Conservation (phyloP, 116 monocot genomes). For the Cymodocea nodosa region DNA sequence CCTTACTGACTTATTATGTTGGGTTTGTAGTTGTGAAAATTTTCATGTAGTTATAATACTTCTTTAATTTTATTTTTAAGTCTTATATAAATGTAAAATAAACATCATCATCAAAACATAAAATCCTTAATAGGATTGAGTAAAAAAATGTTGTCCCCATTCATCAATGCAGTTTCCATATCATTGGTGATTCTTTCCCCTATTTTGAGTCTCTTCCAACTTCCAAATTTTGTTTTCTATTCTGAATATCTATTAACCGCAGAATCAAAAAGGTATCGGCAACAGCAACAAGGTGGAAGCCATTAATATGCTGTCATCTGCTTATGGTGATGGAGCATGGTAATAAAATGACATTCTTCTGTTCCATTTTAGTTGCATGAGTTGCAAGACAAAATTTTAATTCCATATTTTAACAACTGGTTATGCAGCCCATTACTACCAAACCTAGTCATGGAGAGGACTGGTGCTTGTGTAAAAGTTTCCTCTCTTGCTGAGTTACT, state of each 20-base stretch:
- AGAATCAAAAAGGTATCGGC: constrained; percentile 28
- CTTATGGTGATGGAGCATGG: constrained; percentile 55
- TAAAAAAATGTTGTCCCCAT: no score
- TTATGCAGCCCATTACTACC: constrained; percentile 49
- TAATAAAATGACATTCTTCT: constrained; percentile 14
- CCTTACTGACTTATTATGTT: no score
- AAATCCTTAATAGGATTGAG: no score
- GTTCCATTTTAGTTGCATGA: background rate
- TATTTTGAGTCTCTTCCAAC: no score
- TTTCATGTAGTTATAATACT: no score
- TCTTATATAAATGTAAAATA: no score
- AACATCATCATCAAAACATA: no score
- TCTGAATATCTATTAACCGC: background rate
- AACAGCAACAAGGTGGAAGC: constrained; percentile 37
- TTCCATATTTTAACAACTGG: constrained; percentile 1
- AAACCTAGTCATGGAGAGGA: constrained; percentile 21
- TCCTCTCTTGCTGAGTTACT: constrained; percentile 46
- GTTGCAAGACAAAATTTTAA: background rate
- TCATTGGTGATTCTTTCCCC: no score
- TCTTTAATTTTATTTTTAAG: no score
- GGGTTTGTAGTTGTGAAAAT: no score
- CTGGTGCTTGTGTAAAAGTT: constrained; percentile 57
- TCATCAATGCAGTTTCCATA: no score
- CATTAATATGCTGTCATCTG: constrained; percentile 26
- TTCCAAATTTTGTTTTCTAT: background rate